Conservation (phyloP, 352 stramenopile genomes). For the Bremia lactucae region DNA sequence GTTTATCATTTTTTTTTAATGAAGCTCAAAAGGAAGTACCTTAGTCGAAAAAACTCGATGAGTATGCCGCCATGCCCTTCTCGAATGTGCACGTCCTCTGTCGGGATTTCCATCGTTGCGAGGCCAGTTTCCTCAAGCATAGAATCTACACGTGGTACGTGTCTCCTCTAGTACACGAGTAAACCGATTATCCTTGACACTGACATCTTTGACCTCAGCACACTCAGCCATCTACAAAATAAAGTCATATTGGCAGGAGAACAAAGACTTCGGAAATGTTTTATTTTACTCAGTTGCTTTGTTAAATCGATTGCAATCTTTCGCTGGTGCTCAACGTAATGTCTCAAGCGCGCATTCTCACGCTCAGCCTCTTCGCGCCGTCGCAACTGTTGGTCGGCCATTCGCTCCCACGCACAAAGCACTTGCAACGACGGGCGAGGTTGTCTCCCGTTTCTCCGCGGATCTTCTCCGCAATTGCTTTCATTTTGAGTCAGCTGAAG, state of each 20-base stretch:
- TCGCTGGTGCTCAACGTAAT: slow-evolving; percentile 26
- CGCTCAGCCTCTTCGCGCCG: slow-evolving; percentile 25
- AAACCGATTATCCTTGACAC: slow-evolving; percentile 12
- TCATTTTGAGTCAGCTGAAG: slow-evolving; percentile 11
- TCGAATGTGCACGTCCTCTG: slow-evolving; percentile 22
- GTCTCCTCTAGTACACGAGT: slow-evolving; percentile 19
- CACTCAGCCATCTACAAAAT: slow-evolving; percentile 16
- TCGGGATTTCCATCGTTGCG: slow-evolving; percentile 19
- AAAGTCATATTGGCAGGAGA: background rate
- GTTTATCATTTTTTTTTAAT: slow-evolving; percentile 20
- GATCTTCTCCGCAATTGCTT: slow-evolving; percentile 9
- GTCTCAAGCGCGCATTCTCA: slow-evolving; percentile 30
- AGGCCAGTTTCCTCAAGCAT: slow-evolving; percentile 20
- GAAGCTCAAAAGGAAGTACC: slow-evolving; percentile 18
- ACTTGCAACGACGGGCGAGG: slow-evolving; percentile 14
- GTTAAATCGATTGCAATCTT: slow-evolving; percentile 18
- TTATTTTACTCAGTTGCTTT: slow-evolving; percentile 13
- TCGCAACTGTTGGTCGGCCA: slow-evolving; percentile 20
- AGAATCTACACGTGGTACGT: slow-evolving; percentile 17
- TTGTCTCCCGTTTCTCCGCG: background rate
- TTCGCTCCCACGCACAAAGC: slow-evolving; percentile 20
- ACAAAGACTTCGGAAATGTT: slow-evolving; percentile 1
- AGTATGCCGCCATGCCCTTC: slow-evolving; percentile 22
- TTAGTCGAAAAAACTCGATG: slow-evolving; percentile 28
- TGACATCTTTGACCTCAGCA: slow-evolving; percentile 11